phyloP scores from a whole-genome alignment of 192 early-diverging fungal species.

The Entrophospora sp. region DNA sequence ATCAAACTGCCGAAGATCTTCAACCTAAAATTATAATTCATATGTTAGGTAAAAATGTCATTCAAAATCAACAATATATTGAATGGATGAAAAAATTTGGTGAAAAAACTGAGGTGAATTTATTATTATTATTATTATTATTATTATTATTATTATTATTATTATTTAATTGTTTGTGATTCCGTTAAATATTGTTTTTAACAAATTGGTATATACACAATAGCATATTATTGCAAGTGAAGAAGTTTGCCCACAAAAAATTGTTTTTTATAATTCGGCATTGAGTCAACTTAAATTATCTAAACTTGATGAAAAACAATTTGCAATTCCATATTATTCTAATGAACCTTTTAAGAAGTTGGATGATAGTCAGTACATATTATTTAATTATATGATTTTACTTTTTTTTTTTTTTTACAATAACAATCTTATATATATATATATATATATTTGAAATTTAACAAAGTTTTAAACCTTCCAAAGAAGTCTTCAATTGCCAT shows the following conservation, averaged over 20 bases:
- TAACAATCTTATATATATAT: not conserved
- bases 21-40: conserved; percentile 55
- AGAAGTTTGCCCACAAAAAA: conserved; percentile 53
- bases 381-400: not conserved
- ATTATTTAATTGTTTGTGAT: too few species aligned
- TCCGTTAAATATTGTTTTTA: too few species aligned
- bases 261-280: conserved; percentile 60
- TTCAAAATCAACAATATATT: conserved; percentile 54
- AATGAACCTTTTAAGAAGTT: conserved; percentile 33
- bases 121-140: not conserved
- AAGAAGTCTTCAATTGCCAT: conserved; percentile 18
- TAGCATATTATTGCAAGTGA: conserved; percentile 68
- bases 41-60: conserved; percentile 52
- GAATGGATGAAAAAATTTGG: conserved; percentile 71
- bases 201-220: too few species aligned
- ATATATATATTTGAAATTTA: not conserved
- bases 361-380: conserved; percentile 8
- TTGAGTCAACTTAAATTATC: conserved; percentile 57
- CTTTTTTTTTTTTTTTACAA: not conserved
- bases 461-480: not conserved
- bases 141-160: not conserved
- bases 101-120: conserved; percentile 44
- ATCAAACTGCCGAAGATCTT: conserved; percentile 21
- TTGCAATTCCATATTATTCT: conserved; percentile 61
- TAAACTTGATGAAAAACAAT: conserved; percentile 51